Evolutionary conservation across 2,329 filamentous ascomycete genomes (phyloP).

Genomic region (Plectosphaerella plurivora): DNA sequence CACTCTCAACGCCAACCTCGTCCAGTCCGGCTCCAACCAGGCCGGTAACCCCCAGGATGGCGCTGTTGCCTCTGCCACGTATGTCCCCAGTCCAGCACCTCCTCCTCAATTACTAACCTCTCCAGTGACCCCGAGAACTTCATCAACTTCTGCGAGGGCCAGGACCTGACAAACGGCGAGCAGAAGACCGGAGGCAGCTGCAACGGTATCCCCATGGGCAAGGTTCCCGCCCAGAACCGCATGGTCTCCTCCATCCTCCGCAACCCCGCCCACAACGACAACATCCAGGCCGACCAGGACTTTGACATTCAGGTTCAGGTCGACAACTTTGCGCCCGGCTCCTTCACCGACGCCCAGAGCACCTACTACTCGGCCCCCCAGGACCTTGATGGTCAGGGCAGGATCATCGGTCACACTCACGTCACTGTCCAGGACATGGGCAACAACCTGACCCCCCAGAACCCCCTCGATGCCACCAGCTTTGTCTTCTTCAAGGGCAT

Average conservation of each 20-base stretch:
- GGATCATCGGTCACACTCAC: conserved; percentile 56
- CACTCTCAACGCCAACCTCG: conserved; percentile 34
- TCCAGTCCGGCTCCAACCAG: conserved; percentile 45
- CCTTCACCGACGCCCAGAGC: conserved; percentile 54
- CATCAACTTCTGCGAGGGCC: conserved; percentile 52
- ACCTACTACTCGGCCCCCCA: conserved; percentile 61
- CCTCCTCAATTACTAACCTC: not conserved
- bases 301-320: conserved; percentile 52
- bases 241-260: conserved; percentile 56
- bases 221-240: conserved; percentile 48
- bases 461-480: conserved; percentile 46
- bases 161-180: conserved; percentile 52
- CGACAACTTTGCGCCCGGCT: conserved; percentile 49
- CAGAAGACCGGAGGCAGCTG: conserved; percentile 57
- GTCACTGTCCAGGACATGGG: conserved; percentile 55
- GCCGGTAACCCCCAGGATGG: conserved; percentile 42
- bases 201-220: conserved; percentile 60
- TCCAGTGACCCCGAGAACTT: conserved; percentile 55
- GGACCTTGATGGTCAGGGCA: conserved; percentile 39
- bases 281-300: conserved; percentile 38
- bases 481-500: conserved; percentile 66
- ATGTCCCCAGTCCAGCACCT: conserved; percentile 17
- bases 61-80: conserved; percentile 50
- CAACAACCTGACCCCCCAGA: conserved; percentile 40
- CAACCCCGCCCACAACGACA: conserved; percentile 47